These are phyloP conservation scores for Pelargonium exstipulatum DNA, from an alignment of 441 rosid genomes.

Conservation along the genomic window DNA sequence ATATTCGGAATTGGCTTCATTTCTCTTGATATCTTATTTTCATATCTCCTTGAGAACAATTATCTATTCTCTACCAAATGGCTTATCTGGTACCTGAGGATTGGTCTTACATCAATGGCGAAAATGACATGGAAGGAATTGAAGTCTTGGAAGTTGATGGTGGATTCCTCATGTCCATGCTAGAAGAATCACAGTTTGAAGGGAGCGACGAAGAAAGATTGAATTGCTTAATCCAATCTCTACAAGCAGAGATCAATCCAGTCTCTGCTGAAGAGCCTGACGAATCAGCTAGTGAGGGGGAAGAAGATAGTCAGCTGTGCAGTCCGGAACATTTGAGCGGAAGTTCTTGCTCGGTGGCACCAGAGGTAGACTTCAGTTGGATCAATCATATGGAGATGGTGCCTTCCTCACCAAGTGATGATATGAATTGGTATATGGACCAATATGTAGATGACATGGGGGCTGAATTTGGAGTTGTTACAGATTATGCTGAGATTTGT, in stretches of 20 bases:
- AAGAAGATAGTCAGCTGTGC: neutral
- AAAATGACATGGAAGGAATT: slow-evolving; percentile 12
- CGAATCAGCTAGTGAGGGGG: neutral
- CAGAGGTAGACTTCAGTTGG: slow-evolving; percentile 17
- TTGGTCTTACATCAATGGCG: slow-evolving; percentile 10
- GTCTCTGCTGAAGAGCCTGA: slow-evolving; percentile 4
- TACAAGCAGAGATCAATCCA: slow-evolving; percentile 41
- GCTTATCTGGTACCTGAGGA: slow-evolving; percentile 24
- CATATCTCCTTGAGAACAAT: neutral
- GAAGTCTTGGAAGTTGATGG: slow-evolving; percentile 10
- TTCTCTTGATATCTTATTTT: neutral
- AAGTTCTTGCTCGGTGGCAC: neutral
- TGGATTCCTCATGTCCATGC: slow-evolving; percentile 33
- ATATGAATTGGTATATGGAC: slow-evolving; percentile 32
- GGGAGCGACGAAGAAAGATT: slow-evolving; percentile 33
- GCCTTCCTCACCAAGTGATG: slow-evolving; percentile 37
- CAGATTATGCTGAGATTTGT: slow-evolving; percentile 33
- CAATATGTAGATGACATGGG: slow-evolving; percentile 25
- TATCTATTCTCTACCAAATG: slow-evolving; percentile 20
- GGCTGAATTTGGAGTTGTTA: slow-evolving; percentile 21
- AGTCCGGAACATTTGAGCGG: neutral
- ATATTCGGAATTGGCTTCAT: slow-evolving; percentile 1
- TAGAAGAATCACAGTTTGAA: slow-evolving; percentile 32
- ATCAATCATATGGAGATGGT: slow-evolving; percentile 28
- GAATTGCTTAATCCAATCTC: slow-evolving; percentile 37